phyloP scores from a whole-genome alignment of 1,139 yeast genomes.

The Zygosaccharomyces sapae region DNA sequence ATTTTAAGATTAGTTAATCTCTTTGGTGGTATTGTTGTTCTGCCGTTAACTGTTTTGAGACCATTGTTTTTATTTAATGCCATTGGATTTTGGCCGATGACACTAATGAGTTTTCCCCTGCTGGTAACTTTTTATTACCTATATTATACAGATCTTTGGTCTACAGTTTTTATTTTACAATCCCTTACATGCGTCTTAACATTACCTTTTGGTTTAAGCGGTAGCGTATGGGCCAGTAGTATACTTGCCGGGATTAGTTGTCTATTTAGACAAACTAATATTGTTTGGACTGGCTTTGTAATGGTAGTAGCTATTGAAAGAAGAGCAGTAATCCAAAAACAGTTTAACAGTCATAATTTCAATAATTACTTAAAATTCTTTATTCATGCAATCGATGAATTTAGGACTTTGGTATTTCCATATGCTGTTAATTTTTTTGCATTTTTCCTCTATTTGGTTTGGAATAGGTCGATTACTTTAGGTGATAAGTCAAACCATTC shows the following conservation, averaged over 20 bases:
- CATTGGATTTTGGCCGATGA: conserved; percentile 46
- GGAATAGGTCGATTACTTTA: conserved; percentile 75
- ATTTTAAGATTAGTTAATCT: conserved; percentile 57
- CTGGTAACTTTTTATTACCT: conserved; percentile 67
- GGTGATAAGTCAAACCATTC: conserved; percentile 84
- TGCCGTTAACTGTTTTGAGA: conserved; percentile 44
- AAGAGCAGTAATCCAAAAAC: conserved; percentile 40
- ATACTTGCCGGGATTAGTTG: conserved; percentile 55
- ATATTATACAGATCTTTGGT: conserved; percentile 93
- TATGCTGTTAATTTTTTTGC: conserved; percentile 48
- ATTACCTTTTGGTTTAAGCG: conserved; percentile 35
- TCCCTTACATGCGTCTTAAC: conserved; percentile 43
- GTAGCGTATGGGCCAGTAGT: conserved; percentile 40
- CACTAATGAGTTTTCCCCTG: conserved; percentile 62
- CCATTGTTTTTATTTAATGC: conserved; percentile 39
- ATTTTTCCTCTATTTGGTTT: conserved; percentile 53
- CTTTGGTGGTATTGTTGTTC: conserved; percentile 54
- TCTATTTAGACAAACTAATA: conserved; percentile 83
- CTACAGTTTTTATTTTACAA: conserved; percentile 61
- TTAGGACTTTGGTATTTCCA: conserved; percentile 43
- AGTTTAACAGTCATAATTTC: conserved; percentile 37
- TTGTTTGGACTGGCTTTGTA: conserved; percentile 77
- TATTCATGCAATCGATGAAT: conserved; percentile 38
- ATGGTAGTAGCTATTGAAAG: conserved; percentile 53
- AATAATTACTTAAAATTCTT: conserved; percentile 40